Base-by-base conservation (phyloP, 2,329 filamentous ascomycete species). In the Orbilia quercus region DNA sequence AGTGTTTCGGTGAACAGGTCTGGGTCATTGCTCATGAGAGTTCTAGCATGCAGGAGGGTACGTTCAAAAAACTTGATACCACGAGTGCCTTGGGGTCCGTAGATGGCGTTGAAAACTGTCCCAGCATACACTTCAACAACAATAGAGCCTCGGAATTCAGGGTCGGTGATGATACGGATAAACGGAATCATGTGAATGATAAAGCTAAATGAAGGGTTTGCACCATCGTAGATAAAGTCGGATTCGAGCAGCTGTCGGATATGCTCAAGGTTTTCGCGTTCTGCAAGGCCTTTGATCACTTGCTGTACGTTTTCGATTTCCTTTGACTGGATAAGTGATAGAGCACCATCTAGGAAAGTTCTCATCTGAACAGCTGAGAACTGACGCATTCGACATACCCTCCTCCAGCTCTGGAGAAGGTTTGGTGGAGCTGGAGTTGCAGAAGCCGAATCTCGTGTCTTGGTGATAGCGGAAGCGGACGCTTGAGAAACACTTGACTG, bases 91-190 rank as follows among this genome's bases (percentile, higher is more conserved):
- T 78, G 77, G n/a, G 78, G 57, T 1, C 82, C 82, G 62, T 80
- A 84, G 9, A 84, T 75, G 74, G 81, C 80, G 31, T 80, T 83
- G 77, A 81, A 83, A 22, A 85, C 81, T 1, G 80, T 83, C 16
- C 79, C 81, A 11, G 84, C 77, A 1, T 80, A 77, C 12, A 79
- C 77, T 67, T 84, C 81, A 3, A 84, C 74, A 1, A 83, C 76
- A 9, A 82, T 67, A 0, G 82, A 84, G 4, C 79, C 79, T 22
- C 82, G 75, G 1, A 84, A 79, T 38, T 81, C 79, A 0, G 79
- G 77, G 71, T 83, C 78, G 0, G 82, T 80, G 25, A 84, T 78
- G 4, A 79, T 80, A 50, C 79, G 76, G 36, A 84, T 78, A 55
- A 84, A 81, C 0, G 82, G 82, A 11, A 83, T 72, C 7, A 12